Evolutionary conservation across 2,329 filamentous ascomycete species (phyloP), one percentile per base, ranked within the genome.

Genomic region (Didymellaceae sp.): DNA sequence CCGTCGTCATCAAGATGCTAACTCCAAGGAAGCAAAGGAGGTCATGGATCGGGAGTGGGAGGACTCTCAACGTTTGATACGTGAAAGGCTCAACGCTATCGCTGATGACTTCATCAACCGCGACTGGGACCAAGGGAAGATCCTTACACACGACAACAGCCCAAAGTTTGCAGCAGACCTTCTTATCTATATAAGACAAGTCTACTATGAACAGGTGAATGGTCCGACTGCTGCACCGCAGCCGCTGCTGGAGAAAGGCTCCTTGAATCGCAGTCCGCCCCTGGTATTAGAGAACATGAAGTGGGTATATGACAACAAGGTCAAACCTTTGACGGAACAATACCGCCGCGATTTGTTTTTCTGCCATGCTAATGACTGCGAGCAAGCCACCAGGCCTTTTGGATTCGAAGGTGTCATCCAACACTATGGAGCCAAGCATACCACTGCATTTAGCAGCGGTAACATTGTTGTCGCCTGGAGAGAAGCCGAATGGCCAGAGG

Each of bases 271-370:
- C 22, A 84, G 80, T 20, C 80, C 83, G 67, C 86, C 81, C 65
- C 77, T 93, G 43, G 88, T 86, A 1, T 74, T 94, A 59, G 89
- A 93, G 66, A 91, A 92, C 65, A 91, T 94, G 89, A 92, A 89
- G 71, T 93, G 87, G 85, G 77, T 92, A 22, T 92, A 89, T 68
- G 89, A 92, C 63, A 83, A 83, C 59, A 91, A 90, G 68, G 80
- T 94, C 66, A 89, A 86, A 64, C 84, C 84, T 18, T 74, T 84
- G 45, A 90, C 87, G 2, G 86, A 90, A 55, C 74, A 77, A 35
- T 80, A 81, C 60, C 80, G 85, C 59, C 88, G 86, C 63, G 88
- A 92, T 46, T 74, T 92, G 8, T 94, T 94, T 70, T 80, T 89
- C 49, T 94, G 90, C 75, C 86, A 84, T 35, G 74, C 72, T 10